phyloP scores from a whole-genome alignment of 2,329 filamentous ascomycete genomes.

The Furcasterigmium sp. region DNA sequence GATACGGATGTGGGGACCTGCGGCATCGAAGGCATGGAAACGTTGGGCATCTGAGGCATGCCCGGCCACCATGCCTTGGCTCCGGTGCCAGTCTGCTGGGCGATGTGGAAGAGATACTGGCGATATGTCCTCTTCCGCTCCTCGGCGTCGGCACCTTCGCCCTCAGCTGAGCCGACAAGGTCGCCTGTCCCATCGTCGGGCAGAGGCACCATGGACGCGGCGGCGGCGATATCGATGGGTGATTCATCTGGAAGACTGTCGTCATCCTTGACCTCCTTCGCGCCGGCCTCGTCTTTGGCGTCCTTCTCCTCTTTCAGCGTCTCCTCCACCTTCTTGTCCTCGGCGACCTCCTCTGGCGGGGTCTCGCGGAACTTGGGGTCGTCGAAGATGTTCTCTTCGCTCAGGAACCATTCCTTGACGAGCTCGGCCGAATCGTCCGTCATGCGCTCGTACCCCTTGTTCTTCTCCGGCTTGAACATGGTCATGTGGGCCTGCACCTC shows the following conservation, averaged over 20 bases:
- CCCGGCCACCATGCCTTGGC: conserved; percentile 41
- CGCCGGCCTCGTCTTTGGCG: conserved; percentile 10
- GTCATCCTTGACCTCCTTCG: conserved; percentile 9
- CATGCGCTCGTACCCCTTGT: conserved; percentile 61
- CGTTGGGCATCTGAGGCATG: conserved; percentile 26
- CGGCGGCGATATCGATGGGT: conserved; percentile 47
- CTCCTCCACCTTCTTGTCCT: conserved; percentile 23
- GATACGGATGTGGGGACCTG: conserved; percentile 20
- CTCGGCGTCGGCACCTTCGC: conserved; percentile 26
- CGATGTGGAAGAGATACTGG: conserved; percentile 42
- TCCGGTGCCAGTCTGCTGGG: conserved; percentile 41
- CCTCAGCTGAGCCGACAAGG: conserved; percentile 20
- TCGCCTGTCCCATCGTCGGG: conserved; percentile 34
- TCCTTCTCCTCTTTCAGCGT: conserved; percentile 22
- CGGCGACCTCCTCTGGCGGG: conserved; percentile 26
- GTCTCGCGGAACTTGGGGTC: conserved; percentile 38
- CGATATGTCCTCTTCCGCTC: conserved; percentile 36
- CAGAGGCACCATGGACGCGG: conserved; percentile 42
- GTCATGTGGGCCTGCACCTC: conserved; percentile 69
- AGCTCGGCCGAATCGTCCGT: conserved; percentile 51
- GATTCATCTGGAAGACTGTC: conserved; percentile 31
- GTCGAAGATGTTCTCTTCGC: conserved; percentile 38
- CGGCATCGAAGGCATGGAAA: conserved; percentile 22
- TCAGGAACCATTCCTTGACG: conserved; percentile 51
- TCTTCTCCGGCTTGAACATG: conserved; percentile 58